Percentiles rank a stretch among this genome's conserved stretches.
phyloP scores from a whole-genome alignment of 2,329 filamentous ascomycete genomes.

The Ophiocordyceps camponoti-saundersi region DNA sequence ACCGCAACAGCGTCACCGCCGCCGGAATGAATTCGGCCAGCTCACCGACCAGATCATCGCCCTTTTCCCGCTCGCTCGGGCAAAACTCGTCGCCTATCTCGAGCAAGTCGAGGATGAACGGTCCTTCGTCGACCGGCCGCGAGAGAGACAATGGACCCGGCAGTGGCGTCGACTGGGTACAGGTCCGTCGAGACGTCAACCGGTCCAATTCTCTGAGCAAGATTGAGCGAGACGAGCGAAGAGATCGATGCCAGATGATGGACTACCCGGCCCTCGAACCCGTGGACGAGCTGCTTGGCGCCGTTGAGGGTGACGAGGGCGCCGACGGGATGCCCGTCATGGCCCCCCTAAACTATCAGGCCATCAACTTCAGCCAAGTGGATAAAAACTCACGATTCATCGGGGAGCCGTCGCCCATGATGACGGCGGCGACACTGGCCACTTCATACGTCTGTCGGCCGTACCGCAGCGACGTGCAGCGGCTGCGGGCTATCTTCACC shows the following conservation, averaged over 20 bases:
- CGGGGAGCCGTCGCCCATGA: slow-evolving; percentile 63
- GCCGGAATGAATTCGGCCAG: slow-evolving; percentile 26
- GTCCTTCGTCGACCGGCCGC: slow-evolving; percentile 16
- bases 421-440: slow-evolving; percentile 65
- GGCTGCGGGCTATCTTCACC: slow-evolving; percentile 85
- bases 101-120: slow-evolving; percentile 17
- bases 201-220: slow-evolving; percentile 83
- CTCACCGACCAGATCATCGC: slow-evolving; percentile 23
- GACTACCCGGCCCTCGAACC: slow-evolving; percentile 78
- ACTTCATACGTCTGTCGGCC: slow-evolving; percentile 88
- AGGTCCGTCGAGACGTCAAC: slow-evolving; percentile 89
- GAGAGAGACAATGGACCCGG: slow-evolving; percentile 55
- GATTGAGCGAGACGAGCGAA: slow-evolving; percentile 70
- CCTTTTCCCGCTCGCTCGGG: slow-evolving; percentile 23
- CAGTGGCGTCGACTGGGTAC: slow-evolving; percentile 72
- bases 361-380: slow-evolving; percentile 67
- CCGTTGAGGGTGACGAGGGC: slow-evolving; percentile 77
- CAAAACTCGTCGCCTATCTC: slow-evolving; percentile 25
- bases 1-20: slow-evolving; percentile 61
- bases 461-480: slow-evolving; percentile 85
- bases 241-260: slow-evolving; percentile 86
- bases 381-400: slow-evolving; percentile 94
- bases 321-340: slow-evolving; percentile 69
- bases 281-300: slow-evolving; percentile 73
- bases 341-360: slow-evolving; percentile 65